A percentile compares a stretch with the other conserved stretches of the same genome.
phyloP scores from a whole-genome alignment of 768 basidiomycete species.

The Tylopilus felleus region DNA sequence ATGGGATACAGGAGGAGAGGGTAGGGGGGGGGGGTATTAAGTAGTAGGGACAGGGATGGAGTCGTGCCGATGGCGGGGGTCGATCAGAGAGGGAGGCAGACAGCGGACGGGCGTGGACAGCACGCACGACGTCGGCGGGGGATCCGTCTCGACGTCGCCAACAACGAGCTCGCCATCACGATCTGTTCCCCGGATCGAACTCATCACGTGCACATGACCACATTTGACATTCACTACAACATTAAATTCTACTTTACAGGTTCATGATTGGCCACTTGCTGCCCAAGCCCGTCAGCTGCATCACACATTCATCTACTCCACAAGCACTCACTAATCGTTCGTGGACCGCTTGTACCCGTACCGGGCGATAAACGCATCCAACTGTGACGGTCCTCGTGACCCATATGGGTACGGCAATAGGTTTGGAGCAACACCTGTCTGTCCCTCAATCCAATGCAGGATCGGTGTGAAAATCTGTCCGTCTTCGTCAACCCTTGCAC shows the following conservation, averaged over 20 bases:
- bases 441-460: slow-evolving; percentile 93
- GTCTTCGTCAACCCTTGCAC: slow-evolving; percentile 1
- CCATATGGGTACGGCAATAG: slow-evolving; percentile 87
- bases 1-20: neutral
- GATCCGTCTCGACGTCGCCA: slow-evolving; percentile 23
- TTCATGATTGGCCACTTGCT: slow-evolving; percentile 30
- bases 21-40: slow-evolving; percentile 2
- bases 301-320: neutral
- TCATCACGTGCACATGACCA: slow-evolving; percentile 23
- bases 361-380: slow-evolving; percentile 70
- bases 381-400: slow-evolving; percentile 86
- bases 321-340: slow-evolving; percentile 66
- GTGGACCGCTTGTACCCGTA: slow-evolving; percentile 73
- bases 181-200: slow-evolving; percentile 29
- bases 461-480: slow-evolving; percentile 88
- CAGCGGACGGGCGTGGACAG: slow-evolving; percentile 9
- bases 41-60: neutral
- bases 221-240: slow-evolving; percentile 1
- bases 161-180: slow-evolving; percentile 24
- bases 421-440: slow-evolving; percentile 59
- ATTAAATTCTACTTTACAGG: slow-evolving; percentile 12
- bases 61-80: neutral
- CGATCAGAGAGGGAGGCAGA: neutral
- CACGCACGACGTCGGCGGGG: slow-evolving; percentile 28
- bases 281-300: neutral